Evolutionary conservation across 1,139 yeast genomes (phyloP), one percentile per base, ranked within the genome.

Genomic region (Magnusiomyces clavatus): DNA sequence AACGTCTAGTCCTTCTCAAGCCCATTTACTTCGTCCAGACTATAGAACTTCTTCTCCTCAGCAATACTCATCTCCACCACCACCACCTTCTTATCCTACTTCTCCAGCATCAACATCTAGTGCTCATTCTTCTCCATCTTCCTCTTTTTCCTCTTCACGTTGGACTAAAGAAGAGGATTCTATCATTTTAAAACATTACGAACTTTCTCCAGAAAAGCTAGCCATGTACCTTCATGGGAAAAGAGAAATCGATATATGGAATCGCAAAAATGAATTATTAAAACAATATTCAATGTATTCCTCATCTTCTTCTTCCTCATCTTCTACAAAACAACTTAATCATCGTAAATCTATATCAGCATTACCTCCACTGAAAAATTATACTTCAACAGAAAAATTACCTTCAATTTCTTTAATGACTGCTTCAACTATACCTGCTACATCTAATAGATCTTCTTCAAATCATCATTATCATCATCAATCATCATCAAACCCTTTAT

Each of bases 121-220:
- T n/a, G n/a, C n/a, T n/a, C n/a, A n/a, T n/a, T 37, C 39, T 37
- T 37, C 39, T n/a, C 11, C 44, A 24, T 17, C n/a, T 38, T 43
- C 48, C 43, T 39, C 2, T 5, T 17, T 14, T 6, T 42, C 44
- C 3, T 17, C 11, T 14, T 42, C 54, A 41, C 29, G 24, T 16
- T 69, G 72, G 72, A 51, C 77, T 1, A 77, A 78, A 68, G 95
- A 86, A 59, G 95, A 88, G 66, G 92, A 85, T 62, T 81, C 84
- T 55, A 69, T 88, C 52, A 65, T 84, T 43, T 72, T 78, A 49
- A 76, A 80, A 54, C 74, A 90, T 50, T 71, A 77, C 43, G 86
- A 83, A 55, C 69, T 88, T 38, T 77, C 86, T 37, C 77, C 85
- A 60, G 86, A 86, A 13, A 96, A 88, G 65, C 71, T 88, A 46